These are phyloP conservation scores for Phytophthora sojae DNA, from an alignment of 352 stramenopile species.

Conservation along the genomic window DNA sequence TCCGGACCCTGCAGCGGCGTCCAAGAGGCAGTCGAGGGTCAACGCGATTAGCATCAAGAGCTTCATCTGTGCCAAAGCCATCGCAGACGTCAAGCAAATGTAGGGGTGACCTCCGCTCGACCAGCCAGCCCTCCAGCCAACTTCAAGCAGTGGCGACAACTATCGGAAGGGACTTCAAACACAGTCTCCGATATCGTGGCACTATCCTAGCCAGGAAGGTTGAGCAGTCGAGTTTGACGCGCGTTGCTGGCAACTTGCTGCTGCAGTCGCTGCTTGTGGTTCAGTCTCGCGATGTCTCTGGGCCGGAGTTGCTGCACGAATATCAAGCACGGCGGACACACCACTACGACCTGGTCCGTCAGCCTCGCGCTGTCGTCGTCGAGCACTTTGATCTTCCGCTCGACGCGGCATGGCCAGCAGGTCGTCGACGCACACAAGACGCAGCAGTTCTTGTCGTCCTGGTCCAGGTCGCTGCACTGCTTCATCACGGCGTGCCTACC, in stretches of 20 bases:
- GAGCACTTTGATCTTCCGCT: constrained; percentile 17
- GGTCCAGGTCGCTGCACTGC: neutral
- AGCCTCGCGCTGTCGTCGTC: constrained; percentile 16
- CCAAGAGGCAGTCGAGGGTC: constrained; percentile 8
- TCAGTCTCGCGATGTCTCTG: constrained; percentile 15
- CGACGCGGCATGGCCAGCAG: constrained; percentile 24
- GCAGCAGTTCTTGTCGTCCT: constrained; percentile 13
- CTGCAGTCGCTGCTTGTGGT: constrained; percentile 5
- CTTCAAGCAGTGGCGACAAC: constrained; percentile 26
- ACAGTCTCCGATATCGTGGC: constrained; percentile 21
- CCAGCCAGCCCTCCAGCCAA: neutral
- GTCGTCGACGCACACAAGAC: constrained; percentile 22
- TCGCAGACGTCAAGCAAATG: constrained; percentile 17
- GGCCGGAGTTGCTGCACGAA: constrained; percentile 16
- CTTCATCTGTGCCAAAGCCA: constrained; percentile 22
- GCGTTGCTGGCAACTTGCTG: neutral
- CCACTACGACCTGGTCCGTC: constrained; percentile 12
- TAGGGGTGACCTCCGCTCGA: constrained; percentile 7
- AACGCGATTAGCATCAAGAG: constrained; percentile 5
- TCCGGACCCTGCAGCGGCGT: neutral
- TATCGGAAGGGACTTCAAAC: constrained; percentile 18
- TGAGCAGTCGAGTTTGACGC: neutral
- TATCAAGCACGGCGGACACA: constrained; percentile 27
- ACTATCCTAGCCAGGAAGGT: neutral
- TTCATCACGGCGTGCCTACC: constrained; percentile 18